These are phyloP conservation scores for Apiospora phragmitis DNA, from an alignment of 2,329 filamentous ascomycete species.

Conservation along the genomic window DNA sequence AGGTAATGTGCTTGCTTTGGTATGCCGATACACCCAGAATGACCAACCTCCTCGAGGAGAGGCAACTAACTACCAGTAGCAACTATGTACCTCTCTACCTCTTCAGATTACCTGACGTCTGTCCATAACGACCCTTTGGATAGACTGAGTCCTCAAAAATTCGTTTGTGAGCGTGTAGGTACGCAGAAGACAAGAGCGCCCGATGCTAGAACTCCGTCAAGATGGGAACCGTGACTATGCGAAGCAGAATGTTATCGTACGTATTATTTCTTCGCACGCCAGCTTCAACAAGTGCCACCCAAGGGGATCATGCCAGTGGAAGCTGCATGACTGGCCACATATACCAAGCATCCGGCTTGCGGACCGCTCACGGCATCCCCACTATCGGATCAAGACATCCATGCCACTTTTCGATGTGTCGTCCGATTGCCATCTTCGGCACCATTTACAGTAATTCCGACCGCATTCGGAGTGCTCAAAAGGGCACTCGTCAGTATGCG, in stretches of 20 bases:
- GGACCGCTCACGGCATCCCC: slow-evolving; percentile 2
- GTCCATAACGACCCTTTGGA: not conserved
- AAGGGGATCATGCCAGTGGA: not conserved
- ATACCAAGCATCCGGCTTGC: slow-evolving; percentile 2
- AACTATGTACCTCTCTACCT: not conserved
- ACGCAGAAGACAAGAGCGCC: not conserved
- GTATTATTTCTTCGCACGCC: not conserved
- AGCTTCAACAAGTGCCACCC: not conserved
- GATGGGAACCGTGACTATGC: not conserved
- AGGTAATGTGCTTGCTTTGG: not conserved
- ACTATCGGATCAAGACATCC: slow-evolving; percentile 6
- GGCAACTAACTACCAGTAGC: too few relatives aligned
- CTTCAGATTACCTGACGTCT: not conserved
- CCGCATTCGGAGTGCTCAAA: not conserved
- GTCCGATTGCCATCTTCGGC: not conserved
- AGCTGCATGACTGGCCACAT: not conserved
- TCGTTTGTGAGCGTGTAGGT: not conserved
- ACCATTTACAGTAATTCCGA: not conserved
- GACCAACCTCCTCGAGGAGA: not conserved
- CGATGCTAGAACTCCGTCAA: too few relatives aligned
- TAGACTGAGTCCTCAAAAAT: not conserved
- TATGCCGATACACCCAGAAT: not conserved
- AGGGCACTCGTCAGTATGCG: not conserved
- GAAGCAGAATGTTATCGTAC: not conserved
- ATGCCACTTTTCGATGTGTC: slow-evolving; percentile 1